Conservation (phyloP, 2,329 filamentous ascomycete species). For the Calonectria leucothoes region DNA sequence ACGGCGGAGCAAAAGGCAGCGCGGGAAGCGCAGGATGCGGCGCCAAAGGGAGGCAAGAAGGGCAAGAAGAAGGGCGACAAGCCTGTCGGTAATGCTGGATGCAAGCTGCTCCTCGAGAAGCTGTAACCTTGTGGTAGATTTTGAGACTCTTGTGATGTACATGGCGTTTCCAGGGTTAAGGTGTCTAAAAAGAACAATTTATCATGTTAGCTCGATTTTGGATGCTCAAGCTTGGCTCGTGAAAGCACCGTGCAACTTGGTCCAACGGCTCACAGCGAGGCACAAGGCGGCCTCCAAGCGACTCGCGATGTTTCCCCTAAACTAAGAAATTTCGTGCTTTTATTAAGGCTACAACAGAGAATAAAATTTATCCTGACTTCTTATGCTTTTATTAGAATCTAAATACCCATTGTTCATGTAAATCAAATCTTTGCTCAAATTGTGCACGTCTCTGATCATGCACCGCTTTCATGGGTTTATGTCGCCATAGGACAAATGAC, state of each 20-base stretch:
- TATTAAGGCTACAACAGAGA: neutral
- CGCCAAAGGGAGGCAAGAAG: slow-evolving; percentile 56
- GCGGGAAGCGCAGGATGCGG: slow-evolving; percentile 61
- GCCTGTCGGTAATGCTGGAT: slow-evolving; percentile 70
- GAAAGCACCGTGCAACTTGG: neutral
- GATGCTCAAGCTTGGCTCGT: neutral
- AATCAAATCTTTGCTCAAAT: no score
- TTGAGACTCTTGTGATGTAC: slow-evolving; percentile 20
- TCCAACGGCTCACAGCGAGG: neutral
- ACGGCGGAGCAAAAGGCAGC: slow-evolving; percentile 64
- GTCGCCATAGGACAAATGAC: no score
- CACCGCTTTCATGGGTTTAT: no score
- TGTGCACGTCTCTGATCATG: no score
- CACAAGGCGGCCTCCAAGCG: neutral
- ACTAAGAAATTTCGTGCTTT: neutral
- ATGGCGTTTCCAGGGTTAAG: slow-evolving; percentile 19
- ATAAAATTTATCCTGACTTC: neutral
- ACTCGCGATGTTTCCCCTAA: neutral
- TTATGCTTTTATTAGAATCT: neutral
- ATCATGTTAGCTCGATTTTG: slow-evolving; percentile 18
- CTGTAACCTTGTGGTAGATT: slow-evolving; percentile 46
- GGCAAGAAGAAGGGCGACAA: slow-evolving; percentile 57
- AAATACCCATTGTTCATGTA: no score
- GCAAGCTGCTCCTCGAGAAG: slow-evolving; percentile 70
- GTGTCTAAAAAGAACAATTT: slow-evolving; percentile 23